Evolutionary conservation across 2,329 filamentous ascomycete genomes (phyloP), one percentile per base, ranked within the genome.

Genomic region (Microsporum audouinii): DNA sequence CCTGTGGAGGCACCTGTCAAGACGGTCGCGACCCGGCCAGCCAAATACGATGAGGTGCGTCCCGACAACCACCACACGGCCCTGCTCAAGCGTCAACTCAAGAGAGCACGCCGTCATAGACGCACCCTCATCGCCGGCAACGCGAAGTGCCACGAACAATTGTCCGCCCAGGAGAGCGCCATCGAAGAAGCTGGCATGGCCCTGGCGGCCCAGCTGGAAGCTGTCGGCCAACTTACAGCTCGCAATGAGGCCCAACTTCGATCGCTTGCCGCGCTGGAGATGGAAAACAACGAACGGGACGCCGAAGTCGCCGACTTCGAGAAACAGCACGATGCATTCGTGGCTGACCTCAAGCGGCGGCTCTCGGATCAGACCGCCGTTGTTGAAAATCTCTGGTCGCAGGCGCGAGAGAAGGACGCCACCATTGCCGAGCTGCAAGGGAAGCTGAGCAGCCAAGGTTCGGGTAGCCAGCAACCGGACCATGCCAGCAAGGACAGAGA

Each of bases 1-100:
- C 39, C 39, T n/a, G 14, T 43, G 39, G 39, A 43, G 39, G 39
- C 59, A 12, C 27, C 49, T 5, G 41, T 56, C 8, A n/a, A 31
- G 7, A 55, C 41, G 8, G 47, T 43, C 8, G 36, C 34, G 29
- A n/a, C 57, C 33, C 56, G 57, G 29, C 23, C 58, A n/a, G 14
- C 12, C 53, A 31, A n/a, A 43, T 41, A 34, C 27, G 36, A 39
- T 29, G 23, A 17, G 45, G 29, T 29, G 55, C 58, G 36, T 59
- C n/a, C 27, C 45, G 59, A 29, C 47, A 63, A 57, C 4, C 43
- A 23, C 23, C 3, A 47, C n/a, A 45, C 34, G 29, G 57, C 38
- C 36, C 45, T 59, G 43, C 34, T 57, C 33, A 61, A 57, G 31
- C 62, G 51, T 33, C 58, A 61, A 60, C 38, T 61, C 41, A n/a